phyloP scores from a whole-genome alignment of 2,329 filamentous ascomycete genomes.

The Podosphaera xanthii region DNA sequence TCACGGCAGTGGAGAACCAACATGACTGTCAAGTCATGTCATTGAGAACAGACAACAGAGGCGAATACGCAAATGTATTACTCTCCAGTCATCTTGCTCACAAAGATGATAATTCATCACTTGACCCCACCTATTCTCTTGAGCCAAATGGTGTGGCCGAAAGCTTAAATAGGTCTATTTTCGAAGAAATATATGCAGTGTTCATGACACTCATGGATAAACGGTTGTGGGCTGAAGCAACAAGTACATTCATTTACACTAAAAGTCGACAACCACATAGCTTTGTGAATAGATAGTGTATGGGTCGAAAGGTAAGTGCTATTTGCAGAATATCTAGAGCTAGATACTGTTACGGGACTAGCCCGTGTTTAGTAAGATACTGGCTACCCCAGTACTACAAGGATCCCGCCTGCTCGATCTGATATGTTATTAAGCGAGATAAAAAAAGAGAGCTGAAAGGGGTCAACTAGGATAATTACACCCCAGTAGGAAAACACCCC shows the following conservation, averaged over 20 bases:
- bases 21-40: not conserved
- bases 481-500: no score
- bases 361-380: no score
- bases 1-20: not conserved
- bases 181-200: not conserved
- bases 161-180: not conserved
- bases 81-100: not conserved
- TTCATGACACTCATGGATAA: not conserved
- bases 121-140: not conserved
- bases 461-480: no score
- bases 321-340: no score
- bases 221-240: not conserved
- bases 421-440: no score
- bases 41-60: not conserved
- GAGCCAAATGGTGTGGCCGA: not conserved
- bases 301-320: no score
- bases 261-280: constrained; percentile 1
- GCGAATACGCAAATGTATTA: not conserved
- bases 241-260: not conserved
- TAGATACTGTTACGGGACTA: no score
- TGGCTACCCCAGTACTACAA: no score
- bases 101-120: not conserved
- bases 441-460: no score
- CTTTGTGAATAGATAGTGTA: not conserved
- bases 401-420: no score